A percentile compares a stretch with the other conserved stretches of the same genome.
These are phyloP conservation scores for Rhodomyrtus psidioides DNA, from an alignment of 441 rosid species.

Conservation along the genomic window DNA sequence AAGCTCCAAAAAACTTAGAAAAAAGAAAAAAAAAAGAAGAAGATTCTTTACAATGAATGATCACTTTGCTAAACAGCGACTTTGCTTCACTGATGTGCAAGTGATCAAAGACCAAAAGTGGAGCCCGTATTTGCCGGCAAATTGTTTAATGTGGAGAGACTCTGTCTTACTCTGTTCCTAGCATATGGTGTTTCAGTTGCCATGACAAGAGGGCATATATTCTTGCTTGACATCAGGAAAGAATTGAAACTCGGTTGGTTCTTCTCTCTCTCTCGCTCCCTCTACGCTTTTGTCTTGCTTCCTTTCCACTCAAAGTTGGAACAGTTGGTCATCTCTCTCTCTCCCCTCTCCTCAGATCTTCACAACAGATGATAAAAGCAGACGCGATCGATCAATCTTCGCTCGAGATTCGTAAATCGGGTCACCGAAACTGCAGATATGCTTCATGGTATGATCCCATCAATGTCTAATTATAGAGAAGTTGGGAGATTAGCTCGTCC, in stretches of 20 bases:
- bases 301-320: conserved; percentile 89
- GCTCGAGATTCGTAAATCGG: not conserved
- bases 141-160: not conserved
- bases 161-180: not conserved
- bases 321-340: conserved; percentile 1
- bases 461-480: not conserved
- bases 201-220: not conserved
- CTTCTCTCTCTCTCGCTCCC: conserved; percentile 71
- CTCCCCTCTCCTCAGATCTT: not conserved
- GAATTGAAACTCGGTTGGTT: conserved; percentile 31
- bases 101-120: not conserved
- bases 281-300: conserved; percentile 54
- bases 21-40: not conserved
- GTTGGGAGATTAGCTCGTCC: not conserved
- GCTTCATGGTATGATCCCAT: not conserved
- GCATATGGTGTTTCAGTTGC: not conserved
- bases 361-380: not conserved
- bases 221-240: conserved; percentile 1
- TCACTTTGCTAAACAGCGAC: not conserved
- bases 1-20: not conserved
- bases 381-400: not conserved
- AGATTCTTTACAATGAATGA: not conserved
- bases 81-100: not conserved
- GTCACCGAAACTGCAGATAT: not conserved
- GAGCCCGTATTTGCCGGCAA: not conserved